Conservation (phyloP, 805 yeast species). For the Ogataea pini region DNA sequence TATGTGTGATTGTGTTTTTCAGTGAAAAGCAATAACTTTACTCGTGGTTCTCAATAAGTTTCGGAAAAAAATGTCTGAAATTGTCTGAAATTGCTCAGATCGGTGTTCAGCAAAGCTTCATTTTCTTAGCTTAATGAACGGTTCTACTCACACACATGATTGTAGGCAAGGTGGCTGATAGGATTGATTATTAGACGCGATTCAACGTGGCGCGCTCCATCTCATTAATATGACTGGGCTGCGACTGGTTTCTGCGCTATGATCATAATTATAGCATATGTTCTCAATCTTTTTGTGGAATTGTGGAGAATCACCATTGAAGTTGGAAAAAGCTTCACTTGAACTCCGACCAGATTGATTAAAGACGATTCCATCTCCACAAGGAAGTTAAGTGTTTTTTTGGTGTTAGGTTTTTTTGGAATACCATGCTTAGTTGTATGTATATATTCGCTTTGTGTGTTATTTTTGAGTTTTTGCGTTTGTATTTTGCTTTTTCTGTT, state of each 20-base stretch:
- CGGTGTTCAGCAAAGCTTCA: background rate
- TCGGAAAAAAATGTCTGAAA: background rate
- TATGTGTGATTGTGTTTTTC: too few species aligned
- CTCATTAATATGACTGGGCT: constrained; percentile 10
- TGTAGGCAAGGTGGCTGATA: background rate
- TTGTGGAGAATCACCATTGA: background rate
- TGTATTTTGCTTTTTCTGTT: constrained; percentile 2
- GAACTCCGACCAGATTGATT: background rate
- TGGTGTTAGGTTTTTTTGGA: constrained; percentile 1
- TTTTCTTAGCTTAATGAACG: background rate
- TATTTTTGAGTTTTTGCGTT: background rate
- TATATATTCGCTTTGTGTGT: constrained; percentile 9
- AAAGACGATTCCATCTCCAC: background rate
- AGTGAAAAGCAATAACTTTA: background rate
- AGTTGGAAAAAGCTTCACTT: background rate
- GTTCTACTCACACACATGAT: background rate
- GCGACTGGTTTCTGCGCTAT: constrained; percentile 33
- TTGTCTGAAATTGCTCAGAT: background rate
- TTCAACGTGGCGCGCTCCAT: constrained; percentile 32
- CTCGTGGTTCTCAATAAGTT: background rate
- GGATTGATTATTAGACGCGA: constrained; percentile 27
- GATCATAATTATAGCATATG: background rate
- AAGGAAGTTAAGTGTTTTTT: constrained; percentile 4
- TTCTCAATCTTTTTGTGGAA: background rate
- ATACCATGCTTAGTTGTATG: constrained; percentile 10